These are phyloP conservation scores for Tetraselmis chui DNA, from an alignment of 139 green algal genomes.

Conservation along the genomic window DNA sequence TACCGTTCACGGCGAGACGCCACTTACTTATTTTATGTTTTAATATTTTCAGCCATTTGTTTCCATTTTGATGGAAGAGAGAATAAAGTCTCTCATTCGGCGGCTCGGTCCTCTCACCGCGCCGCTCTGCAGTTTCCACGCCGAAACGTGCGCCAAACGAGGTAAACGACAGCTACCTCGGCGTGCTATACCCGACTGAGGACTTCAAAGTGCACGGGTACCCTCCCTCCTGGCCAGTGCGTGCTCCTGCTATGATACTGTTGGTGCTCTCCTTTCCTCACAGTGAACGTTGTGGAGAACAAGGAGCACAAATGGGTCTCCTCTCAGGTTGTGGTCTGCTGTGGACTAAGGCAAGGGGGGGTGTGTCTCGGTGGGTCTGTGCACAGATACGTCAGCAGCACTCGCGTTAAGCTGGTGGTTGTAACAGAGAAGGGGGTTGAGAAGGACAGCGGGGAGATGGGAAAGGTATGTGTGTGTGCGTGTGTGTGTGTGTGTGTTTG, in stretches of 20 bases:
- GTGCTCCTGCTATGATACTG: too few species aligned
- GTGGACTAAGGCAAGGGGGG: too few species aligned
- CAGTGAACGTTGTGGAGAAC: too few species aligned
- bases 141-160: constrained; percentile 26
- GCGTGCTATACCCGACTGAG: constrained; percentile 74
- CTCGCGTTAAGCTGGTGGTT: constrained; percentile 66
- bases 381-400: constrained; percentile 75
- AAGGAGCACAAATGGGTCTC: too few species aligned
- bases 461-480: too few species aligned
- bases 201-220: constrained; percentile 74
- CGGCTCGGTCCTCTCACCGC: background rate
- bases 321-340: too few species aligned
- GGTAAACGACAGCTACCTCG: constrained; percentile 64
- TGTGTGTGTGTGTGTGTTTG: too few species aligned
- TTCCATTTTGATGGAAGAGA: constrained; percentile 8
- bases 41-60: background rate
- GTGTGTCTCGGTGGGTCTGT: too few species aligned
- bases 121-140: constrained; percentile 4
- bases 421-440: constrained; percentile 49
- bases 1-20: too few species aligned
- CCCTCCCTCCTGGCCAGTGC: too few species aligned
- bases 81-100: constrained; percentile 3
- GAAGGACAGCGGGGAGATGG: too few species aligned
- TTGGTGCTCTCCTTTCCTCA: too few species aligned
- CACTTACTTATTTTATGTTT: background rate